Evolutionary conservation across 176 grass and related monocot genomes (phyloP).

Genomic region (Bonia amplexicaulis): DNA sequence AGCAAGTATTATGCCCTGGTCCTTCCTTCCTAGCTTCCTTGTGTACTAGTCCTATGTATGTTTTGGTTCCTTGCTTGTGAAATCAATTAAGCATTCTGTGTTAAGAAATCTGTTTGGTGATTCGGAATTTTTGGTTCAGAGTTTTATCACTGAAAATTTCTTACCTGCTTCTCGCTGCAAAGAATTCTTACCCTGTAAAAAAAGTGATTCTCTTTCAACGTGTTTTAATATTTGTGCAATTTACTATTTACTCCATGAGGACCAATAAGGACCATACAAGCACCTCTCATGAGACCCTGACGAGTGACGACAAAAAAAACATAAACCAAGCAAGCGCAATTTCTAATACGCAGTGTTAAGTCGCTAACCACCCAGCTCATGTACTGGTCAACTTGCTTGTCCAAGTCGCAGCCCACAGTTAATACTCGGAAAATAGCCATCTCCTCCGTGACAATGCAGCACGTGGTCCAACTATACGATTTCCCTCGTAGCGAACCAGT

Average conservation of each 20-base stretch:
- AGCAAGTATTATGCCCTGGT: conserved; percentile 14
- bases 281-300: no score
- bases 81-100: not conserved
- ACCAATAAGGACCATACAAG: no score
- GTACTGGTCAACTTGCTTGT: not conserved
- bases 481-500: not conserved
- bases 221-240: not conserved
- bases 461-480: not conserved
- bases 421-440: not conserved
- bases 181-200: not conserved
- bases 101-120: not conserved
- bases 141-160: not conserved
- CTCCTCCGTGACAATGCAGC: not conserved
- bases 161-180: not conserved
- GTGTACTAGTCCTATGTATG: not conserved
- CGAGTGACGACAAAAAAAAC: no score
- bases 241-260: no score
- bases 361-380: not conserved
- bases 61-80: not conserved
- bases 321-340: no score
- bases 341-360: not conserved
- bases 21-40: not conserved
- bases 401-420: not conserved
- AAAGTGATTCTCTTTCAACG: not conserved
- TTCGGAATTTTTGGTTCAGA: not conserved